Conservation (phyloP, 768 basidiomycete species). For the Trametes cinnabarina region DNA sequence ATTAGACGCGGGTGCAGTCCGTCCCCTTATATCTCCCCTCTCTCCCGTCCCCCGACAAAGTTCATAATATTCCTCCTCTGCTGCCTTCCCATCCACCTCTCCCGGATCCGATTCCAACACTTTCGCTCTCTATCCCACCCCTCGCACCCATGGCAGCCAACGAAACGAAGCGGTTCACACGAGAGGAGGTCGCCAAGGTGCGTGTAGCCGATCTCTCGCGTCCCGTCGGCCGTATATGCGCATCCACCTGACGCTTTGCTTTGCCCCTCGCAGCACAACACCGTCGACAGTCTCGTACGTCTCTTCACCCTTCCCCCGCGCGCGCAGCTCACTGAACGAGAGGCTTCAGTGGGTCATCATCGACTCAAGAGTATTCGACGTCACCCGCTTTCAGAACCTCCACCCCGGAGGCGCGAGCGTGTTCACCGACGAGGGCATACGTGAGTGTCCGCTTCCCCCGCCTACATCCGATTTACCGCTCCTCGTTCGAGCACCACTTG, state of each 20-base stretch:
- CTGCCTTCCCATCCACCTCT: not conserved
- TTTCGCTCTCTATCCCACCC: not conserved
- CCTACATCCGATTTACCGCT: not conserved
- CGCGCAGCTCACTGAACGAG: not conserved
- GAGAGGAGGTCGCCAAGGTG: constrained; percentile 68
- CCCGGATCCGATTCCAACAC: not conserved
- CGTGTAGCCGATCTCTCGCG: constrained; percentile 13
- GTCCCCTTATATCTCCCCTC: not conserved
- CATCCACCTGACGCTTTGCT: not conserved
- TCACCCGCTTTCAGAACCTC: constrained; percentile 69
- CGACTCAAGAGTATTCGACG: constrained; percentile 75
- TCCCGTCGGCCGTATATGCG: not conserved
- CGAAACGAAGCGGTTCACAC: constrained; percentile 43
- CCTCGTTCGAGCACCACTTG: not conserved
- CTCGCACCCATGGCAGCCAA: constrained; percentile 25
- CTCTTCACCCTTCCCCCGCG: not conserved
- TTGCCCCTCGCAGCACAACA: constrained; percentile 62
- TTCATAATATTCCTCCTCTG: not conserved
- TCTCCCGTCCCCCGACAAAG: not conserved
- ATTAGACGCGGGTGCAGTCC: constrained; percentile 7
- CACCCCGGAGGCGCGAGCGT: constrained; percentile 80
- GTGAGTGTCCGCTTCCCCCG: constrained; percentile 44
- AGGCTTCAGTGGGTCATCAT: constrained; percentile 65
- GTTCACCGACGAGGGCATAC: constrained; percentile 64
- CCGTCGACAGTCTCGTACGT: constrained; percentile 64